phyloP scores from a whole-genome alignment of 1,139 yeast genomes.

The Candida gigantensis region DNA sequence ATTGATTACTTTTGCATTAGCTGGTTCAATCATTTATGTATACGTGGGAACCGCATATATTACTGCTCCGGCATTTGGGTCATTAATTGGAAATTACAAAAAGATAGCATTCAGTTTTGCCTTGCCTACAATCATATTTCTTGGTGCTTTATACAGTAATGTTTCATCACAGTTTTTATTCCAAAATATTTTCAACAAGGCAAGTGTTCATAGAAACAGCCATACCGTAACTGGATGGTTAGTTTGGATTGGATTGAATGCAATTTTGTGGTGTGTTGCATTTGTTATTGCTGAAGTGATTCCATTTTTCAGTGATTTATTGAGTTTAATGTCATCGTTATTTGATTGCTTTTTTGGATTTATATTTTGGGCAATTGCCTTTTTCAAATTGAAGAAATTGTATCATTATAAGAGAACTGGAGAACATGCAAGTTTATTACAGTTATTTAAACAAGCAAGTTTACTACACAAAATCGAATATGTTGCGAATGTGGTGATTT shows the following conservation, averaged over 20 bases:
- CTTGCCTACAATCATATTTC: slow-evolving; percentile 56
- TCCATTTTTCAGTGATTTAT: slow-evolving; percentile 60
- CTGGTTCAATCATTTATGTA: slow-evolving; percentile 58
- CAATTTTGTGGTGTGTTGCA: slow-evolving; percentile 51
- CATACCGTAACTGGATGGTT: slow-evolving; percentile 57
- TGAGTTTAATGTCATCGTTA: slow-evolving; percentile 61
- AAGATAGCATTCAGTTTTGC: slow-evolving; percentile 62
- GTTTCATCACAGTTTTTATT: slow-evolving; percentile 55
- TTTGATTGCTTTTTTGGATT: slow-evolving; percentile 69
- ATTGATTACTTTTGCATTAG: slow-evolving; percentile 49
- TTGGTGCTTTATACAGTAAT: slow-evolving; percentile 57
- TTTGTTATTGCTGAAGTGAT: slow-evolving; percentile 62
- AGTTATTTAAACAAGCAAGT: slow-evolving; percentile 22
- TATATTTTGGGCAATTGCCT: slow-evolving; percentile 68
- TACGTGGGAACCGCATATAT: slow-evolving; percentile 57
- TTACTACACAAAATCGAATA: slow-evolving; percentile 31
- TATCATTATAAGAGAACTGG: slow-evolving; percentile 25
- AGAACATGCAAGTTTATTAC: slow-evolving; percentile 17
- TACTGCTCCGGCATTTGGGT: slow-evolving; percentile 62
- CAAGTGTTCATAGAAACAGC: slow-evolving; percentile 44
- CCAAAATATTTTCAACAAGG: slow-evolving; percentile 42
- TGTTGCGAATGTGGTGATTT: slow-evolving; percentile 36
- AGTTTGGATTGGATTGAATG: slow-evolving; percentile 48
- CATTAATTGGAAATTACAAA: slow-evolving; percentile 46
- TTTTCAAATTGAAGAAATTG: slow-evolving; percentile 34